Conservation (phyloP, 805 yeast genomes). For the Candida tammaniensis region DNA sequence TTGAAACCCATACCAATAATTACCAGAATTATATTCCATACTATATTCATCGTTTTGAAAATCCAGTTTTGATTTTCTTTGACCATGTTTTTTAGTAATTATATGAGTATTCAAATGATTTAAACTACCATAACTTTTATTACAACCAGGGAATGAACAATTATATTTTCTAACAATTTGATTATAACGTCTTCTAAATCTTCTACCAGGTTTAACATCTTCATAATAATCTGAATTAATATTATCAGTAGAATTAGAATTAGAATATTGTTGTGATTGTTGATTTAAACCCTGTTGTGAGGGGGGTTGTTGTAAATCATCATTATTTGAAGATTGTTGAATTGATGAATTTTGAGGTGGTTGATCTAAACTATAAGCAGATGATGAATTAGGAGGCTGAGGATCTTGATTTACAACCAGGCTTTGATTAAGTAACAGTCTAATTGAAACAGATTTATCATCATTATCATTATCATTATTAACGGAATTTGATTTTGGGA, state of each 20-base stretch:
- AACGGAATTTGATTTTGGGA: too few relatives aligned
- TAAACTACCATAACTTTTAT: conserved; percentile 41
- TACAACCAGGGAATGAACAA: conserved; percentile 37
- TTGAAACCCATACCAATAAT: conserved; percentile 18
- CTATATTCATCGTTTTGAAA: conserved; percentile 25
- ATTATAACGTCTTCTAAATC: conserved; percentile 35
- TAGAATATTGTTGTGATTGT: too few relatives aligned
- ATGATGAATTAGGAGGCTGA: too few relatives aligned
- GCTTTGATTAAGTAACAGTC: conserved; percentile 15
- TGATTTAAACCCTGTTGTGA: too few relatives aligned
- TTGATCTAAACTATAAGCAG: too few relatives aligned
- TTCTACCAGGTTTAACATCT: conserved; percentile 23
- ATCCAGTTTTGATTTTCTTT: conserved; percentile 38
- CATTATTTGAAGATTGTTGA: background rate
- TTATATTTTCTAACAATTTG: conserved; percentile 34
- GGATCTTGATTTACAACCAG: too few relatives aligned
- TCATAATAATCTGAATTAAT: conserved; percentile 4
- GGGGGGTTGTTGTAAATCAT: background rate
- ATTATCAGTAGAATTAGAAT: conserved; percentile 1
- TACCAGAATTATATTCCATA: conserved; percentile 14
- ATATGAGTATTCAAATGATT: conserved; percentile 45
- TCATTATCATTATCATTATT: too few relatives aligned
- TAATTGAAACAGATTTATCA: conserved; percentile 15
- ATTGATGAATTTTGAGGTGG: too few relatives aligned
- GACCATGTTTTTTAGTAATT: conserved; percentile 45